A percentile compares a stretch with the other conserved stretches of the same genome.
Evolutionary conservation across 257 asterid species (phyloP).

Genomic region (Coffea eugenioides): DNA sequence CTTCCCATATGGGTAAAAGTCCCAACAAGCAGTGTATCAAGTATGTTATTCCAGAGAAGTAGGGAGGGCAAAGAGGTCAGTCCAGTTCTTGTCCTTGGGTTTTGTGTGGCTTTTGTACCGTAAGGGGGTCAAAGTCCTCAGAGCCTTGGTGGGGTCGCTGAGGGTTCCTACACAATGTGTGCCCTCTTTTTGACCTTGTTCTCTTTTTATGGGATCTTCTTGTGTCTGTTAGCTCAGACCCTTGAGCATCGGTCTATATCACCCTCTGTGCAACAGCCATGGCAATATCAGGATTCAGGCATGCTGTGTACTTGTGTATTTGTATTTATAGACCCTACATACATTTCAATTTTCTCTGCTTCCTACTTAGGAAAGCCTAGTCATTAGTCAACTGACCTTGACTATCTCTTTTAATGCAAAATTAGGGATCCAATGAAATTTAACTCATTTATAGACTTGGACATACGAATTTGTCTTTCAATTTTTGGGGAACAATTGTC

Average conservation of each 20-base stretch:
- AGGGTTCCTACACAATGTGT: slow-evolving; percentile 20
- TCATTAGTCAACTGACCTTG: not conserved
- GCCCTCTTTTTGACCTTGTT: slow-evolving; percentile 52
- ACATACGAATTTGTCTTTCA: not conserved
- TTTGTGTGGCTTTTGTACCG: slow-evolving; percentile 24
- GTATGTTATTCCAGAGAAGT: not conserved
- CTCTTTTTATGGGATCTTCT: slow-evolving; percentile 40
- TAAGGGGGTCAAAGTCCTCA: slow-evolving; percentile 49
- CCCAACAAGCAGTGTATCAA: not conserved
- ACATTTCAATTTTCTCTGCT: not conserved
- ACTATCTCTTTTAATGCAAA: no score
- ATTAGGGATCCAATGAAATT: not conserved
- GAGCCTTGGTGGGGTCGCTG: slow-evolving; percentile 27
- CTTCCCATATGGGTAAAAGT: not conserved
- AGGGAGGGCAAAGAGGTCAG: slow-evolving; percentile 29
- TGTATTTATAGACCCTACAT: not conserved
- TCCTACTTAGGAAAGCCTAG: not conserved
- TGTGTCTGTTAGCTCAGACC: slow-evolving; percentile 45
- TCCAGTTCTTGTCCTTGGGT: not conserved
- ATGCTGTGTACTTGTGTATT: not conserved
- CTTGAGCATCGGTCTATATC: slow-evolving; percentile 48
- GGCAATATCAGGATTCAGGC: slow-evolving; percentile 13
- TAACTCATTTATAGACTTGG: not conserved
- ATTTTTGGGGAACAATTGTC: not conserved
- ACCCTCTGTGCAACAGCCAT: slow-evolving; percentile 15